phyloP scores from a whole-genome alignment of 257 asterid species.

The Solanum chmielewskii region DNA sequence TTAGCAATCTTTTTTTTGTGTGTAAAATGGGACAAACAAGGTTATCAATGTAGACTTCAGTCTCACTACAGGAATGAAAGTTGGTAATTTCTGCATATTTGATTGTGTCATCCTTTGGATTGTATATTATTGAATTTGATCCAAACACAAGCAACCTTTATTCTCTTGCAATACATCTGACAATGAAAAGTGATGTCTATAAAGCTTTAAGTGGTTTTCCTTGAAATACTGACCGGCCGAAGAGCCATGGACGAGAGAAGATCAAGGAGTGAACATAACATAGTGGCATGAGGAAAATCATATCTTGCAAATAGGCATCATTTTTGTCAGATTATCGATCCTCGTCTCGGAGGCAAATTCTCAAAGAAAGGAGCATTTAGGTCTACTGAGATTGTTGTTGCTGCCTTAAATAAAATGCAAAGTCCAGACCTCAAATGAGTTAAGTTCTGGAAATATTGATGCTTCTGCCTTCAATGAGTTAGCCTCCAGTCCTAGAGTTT shows the following conservation, averaged over 20 bases:
- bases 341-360: background rate
- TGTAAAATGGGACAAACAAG: constrained; percentile 8
- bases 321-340: background rate
- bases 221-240: background rate
- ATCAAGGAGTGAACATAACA: background rate
- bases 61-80: background rate
- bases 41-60: constrained; percentile 12
- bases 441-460: background rate
- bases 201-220: background rate
- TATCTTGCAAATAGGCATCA: background rate
- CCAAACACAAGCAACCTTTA: constrained; percentile 23
- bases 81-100: constrained; percentile 12
- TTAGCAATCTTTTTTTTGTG: background rate
- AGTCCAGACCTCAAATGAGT: background rate
- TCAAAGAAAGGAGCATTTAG: background rate
- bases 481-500: background rate
- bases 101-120: constrained; percentile 9
- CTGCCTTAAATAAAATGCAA: background rate
- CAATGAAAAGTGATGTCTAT: background rate
- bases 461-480: background rate
- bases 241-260: background rate
- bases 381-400: background rate
- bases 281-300: background rate
- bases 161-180: background rate
- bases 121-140: constrained; percentile 11